A percentile compares a stretch with the other conserved stretches of the same genome.
These are phyloP conservation scores for Beauveria brongniartii DNA, from an alignment of 2,329 filamentous ascomycete species.

Conservation along the genomic window DNA sequence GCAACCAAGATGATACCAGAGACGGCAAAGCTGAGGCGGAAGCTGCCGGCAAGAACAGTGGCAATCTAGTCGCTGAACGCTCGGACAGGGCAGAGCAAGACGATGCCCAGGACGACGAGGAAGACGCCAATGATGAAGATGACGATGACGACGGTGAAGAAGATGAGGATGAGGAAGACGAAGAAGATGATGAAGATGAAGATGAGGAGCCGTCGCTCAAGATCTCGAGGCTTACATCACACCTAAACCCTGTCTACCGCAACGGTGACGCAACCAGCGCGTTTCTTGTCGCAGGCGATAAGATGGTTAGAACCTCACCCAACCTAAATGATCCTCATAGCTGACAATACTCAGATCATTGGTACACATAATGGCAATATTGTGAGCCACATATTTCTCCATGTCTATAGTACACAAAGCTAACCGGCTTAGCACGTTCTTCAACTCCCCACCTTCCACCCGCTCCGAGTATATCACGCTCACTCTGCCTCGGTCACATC, in stretches of 20 bases:
- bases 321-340: conserved; percentile 5
- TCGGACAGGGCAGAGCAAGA: conserved; percentile 9
- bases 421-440: conserved; percentile 63
- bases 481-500: conserved; percentile 87
- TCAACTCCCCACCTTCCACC: conserved; percentile 71
- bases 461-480: conserved; percentile 80
- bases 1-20: neutral
- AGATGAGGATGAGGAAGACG: conserved; percentile 49
- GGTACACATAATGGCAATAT: conserved; percentile 97
- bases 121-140: conserved; percentile 28
- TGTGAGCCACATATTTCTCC: conserved; percentile 43
- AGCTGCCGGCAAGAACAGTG: neutral
- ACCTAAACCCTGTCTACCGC: conserved; percentile 73
- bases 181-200: conserved; percentile 71
- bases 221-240: conserved; percentile 78
- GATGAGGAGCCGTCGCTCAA: conserved; percentile 94
- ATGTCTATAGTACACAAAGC: conserved; percentile 19
- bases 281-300: conserved; percentile 86
- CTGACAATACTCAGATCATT: conserved; percentile 56
- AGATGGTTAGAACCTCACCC: conserved; percentile 61
- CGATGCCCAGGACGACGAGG: conserved; percentile 18
- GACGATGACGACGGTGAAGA: conserved; percentile 38
- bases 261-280: conserved; percentile 92
- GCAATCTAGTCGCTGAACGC: neutral
- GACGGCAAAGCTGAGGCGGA: neutral